These are phyloP conservation scores for Symbiodinium natans DNA, from an alignment of 73 alveolate species.

Conservation along the genomic window DNA sequence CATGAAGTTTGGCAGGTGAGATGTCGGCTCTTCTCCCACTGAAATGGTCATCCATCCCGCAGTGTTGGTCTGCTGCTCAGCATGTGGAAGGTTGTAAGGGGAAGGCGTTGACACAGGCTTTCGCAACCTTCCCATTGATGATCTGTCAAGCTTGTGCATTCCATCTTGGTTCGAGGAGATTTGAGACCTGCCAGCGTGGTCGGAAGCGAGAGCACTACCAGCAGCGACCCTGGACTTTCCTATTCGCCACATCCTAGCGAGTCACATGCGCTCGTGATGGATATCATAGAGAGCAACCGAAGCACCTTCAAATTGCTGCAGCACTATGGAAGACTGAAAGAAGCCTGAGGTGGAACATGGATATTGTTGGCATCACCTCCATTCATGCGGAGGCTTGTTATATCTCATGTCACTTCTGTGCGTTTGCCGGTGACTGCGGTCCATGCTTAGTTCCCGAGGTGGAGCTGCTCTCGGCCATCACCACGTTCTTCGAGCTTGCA, in stretches of 20 bases:
- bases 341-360: constrained; percentile 91
- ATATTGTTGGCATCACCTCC: constrained; percentile 55
- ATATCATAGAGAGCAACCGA: no score
- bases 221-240: neutral
- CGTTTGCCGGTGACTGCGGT: no score
- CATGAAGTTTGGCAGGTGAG: neutral
- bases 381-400: constrained; percentile 62
- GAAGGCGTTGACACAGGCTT: no score
- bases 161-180: constrained; percentile 25
- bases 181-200: constrained; percentile 93
- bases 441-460: no score
- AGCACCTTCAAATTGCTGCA: no score
- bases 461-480: constrained; percentile 84
- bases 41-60: constrained; percentile 91
- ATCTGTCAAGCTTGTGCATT: no score
- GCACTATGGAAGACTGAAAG: no score
- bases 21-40: constrained; percentile 34
- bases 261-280: no score
- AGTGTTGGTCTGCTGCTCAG: constrained; percentile 45
- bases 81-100: no score
- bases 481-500: constrained; percentile 60
- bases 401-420: no score
- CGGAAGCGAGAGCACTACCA: constrained; percentile 91
- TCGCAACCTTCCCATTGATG: no score
- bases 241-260: no score